Evolutionary conservation across 2,329 filamentous ascomycete genomes (phyloP).

Genomic region (Aulographum hederae): DNA sequence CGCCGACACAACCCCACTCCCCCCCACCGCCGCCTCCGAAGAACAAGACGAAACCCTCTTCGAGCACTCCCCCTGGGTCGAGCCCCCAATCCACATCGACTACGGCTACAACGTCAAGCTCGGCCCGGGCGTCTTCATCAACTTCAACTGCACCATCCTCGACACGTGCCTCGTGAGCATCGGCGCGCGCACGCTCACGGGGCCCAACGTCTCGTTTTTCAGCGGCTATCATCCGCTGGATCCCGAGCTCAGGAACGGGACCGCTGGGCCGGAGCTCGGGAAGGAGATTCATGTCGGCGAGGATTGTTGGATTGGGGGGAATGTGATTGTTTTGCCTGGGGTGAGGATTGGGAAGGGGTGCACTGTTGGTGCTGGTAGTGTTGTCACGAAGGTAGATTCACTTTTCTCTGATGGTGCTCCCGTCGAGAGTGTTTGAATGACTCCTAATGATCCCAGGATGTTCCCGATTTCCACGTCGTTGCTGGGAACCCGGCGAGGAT

Average conservation of each 20-base stretch:
- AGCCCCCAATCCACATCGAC: slow-evolving; percentile 52
- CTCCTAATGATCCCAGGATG: too few species aligned
- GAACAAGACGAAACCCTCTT: slow-evolving; percentile 50
- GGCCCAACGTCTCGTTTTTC: slow-evolving; percentile 62
- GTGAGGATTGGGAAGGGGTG: slow-evolving; percentile 59
- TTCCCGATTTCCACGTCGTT: slow-evolving; percentile 43
- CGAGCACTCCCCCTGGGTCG: slow-evolving; percentile 47
- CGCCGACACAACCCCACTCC: slow-evolving; percentile 43
- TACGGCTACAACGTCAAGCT: slow-evolving; percentile 61
- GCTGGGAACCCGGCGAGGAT: slow-evolving; percentile 50
- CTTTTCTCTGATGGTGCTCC: neutral
- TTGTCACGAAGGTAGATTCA: slow-evolving; percentile 50
- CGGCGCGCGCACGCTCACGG: slow-evolving; percentile 59
- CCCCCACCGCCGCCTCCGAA: slow-evolving; percentile 34
- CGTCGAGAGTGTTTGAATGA: neutral
- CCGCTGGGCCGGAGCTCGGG: slow-evolving; percentile 55
- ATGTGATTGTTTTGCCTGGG: slow-evolving; percentile 45
- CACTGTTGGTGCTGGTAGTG: slow-evolving; percentile 62
- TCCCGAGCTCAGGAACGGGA: slow-evolving; percentile 54
- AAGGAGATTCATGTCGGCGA: slow-evolving; percentile 58
- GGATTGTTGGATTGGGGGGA: slow-evolving; percentile 47
- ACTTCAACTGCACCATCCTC: slow-evolving; percentile 55
- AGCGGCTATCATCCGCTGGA: slow-evolving; percentile 62
- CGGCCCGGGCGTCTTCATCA: slow-evolving; percentile 57
- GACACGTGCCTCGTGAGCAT: slow-evolving; percentile 62